Percentiles rank a stretch among this genome's conserved stretches.
These are phyloP conservation scores for Rhodotorula sp. DNA, from an alignment of 1,284 basidiomycete species.

Conservation along the genomic window DNA sequence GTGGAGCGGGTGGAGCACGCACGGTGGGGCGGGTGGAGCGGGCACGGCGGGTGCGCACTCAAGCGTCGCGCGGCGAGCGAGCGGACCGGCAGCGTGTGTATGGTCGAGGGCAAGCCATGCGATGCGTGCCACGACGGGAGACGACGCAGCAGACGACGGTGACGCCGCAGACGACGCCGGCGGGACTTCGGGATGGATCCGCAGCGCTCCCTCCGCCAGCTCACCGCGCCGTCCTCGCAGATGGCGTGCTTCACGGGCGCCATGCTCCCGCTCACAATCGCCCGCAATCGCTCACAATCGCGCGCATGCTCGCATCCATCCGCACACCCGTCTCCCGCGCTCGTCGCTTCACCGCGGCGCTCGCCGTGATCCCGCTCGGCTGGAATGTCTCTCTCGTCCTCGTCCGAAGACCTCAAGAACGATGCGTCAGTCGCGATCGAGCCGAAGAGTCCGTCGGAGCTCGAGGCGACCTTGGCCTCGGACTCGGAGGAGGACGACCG, in stretches of 20 bases:
- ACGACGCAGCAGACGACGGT: too few species aligned
- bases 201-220: neutral
- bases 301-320: too few species aligned
- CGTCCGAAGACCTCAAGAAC: neutral
- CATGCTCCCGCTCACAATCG: too few species aligned
- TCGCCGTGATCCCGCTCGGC: neutral
- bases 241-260: neutral
- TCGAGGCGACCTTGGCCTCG: neutral
- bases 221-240: neutral
- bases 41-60: too few species aligned
- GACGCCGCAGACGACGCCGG: neutral
- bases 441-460: slow-evolving; percentile 1
- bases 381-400: neutral
- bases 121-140: too few species aligned
- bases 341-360: neutral
- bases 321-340: neutral
- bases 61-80: too few species aligned
- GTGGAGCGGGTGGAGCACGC: too few species aligned
- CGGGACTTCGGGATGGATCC: neutral
- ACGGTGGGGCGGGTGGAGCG: too few species aligned
- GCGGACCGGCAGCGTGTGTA: too few species aligned
- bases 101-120: neutral
- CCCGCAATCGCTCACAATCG: too few species aligned
- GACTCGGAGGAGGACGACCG: neutral
- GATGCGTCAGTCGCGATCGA: neutral